A percentile compares a stretch with the other conserved stretches of the same genome.
phyloP scores from a whole-genome alignment of 2,329 filamentous ascomycete genomes.

The Chrysoporthe deuterocubensis region DNA sequence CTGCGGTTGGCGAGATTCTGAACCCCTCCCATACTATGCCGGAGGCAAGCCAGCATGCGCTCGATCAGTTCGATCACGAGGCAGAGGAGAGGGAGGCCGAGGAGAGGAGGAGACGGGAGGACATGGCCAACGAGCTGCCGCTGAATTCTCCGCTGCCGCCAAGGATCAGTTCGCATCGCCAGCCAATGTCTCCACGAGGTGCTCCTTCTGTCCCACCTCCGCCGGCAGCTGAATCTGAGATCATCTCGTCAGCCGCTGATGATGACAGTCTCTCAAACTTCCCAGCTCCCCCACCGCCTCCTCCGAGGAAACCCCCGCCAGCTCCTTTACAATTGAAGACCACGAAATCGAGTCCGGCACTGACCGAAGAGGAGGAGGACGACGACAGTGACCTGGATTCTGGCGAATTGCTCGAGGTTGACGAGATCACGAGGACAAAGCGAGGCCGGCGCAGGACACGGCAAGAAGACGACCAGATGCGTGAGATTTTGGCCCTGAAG shows the following conservation, averaged over 20 bases:
- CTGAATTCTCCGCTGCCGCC: slow-evolving; percentile 58
- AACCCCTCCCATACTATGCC: slow-evolving; percentile 64
- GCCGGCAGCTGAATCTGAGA: slow-evolving; percentile 36
- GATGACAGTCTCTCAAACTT: slow-evolving; percentile 55
- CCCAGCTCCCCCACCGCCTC: slow-evolving; percentile 58
- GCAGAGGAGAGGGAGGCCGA: slow-evolving; percentile 55
- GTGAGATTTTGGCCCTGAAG: slow-evolving; percentile 69
- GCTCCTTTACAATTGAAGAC: slow-evolving; percentile 76
- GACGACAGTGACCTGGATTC: slow-evolving; percentile 77
- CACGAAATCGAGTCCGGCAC: slow-evolving; percentile 36
- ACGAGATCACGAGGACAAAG: slow-evolving; percentile 62
- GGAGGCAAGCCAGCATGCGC: slow-evolving; percentile 62
- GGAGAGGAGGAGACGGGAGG: slow-evolving; percentile 49
- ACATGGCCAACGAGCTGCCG: slow-evolving; percentile 51
- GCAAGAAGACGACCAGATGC: slow-evolving; percentile 82
- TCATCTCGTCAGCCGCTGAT: slow-evolving; percentile 48
- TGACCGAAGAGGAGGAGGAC: slow-evolving; percentile 63
- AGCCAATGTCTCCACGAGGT: slow-evolving; percentile 59
- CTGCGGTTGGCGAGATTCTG: slow-evolving; percentile 56
- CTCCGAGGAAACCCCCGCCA: slow-evolving; percentile 80
- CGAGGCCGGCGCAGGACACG: slow-evolving; percentile 82
- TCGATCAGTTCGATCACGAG: slow-evolving; percentile 60
- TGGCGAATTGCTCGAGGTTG: slow-evolving; percentile 74
- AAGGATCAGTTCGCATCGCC: slow-evolving; percentile 58
- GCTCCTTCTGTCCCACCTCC: slow-evolving; percentile 47